Evolutionary conservation across 1,139 yeast genomes (phyloP).

Genomic region (Lodderomyces elongisporus): DNA sequence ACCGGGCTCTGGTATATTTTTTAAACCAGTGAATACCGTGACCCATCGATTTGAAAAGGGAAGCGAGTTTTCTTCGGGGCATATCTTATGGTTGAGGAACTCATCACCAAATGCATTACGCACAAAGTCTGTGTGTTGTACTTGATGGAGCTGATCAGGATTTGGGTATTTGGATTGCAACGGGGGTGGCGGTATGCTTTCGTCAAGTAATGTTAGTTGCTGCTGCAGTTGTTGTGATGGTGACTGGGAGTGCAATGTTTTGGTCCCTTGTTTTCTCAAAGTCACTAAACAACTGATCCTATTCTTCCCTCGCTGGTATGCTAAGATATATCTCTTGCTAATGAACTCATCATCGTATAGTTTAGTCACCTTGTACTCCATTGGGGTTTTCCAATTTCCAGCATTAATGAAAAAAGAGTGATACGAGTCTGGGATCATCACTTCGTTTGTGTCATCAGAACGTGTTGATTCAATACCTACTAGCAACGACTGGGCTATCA

Average conservation of each 20-base stretch:
- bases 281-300: constrained; percentile 30
- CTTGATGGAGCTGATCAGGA: constrained; percentile 24
- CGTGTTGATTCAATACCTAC: constrained; percentile 52
- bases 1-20: constrained; percentile 18
- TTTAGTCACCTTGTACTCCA: constrained; percentile 54
- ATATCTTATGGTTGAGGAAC: constrained; percentile 26
- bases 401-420: constrained; percentile 40
- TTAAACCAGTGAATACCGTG: constrained; percentile 36
- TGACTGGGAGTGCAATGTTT: constrained; percentile 3
- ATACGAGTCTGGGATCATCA: constrained; percentile 32
- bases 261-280: constrained; percentile 18
- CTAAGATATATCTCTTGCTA: constrained; percentile 25
- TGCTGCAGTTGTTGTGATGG: constrained; percentile 5
- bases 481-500: constrained; percentile 65
- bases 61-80: constrained; percentile 32
- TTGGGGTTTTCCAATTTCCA: constrained; percentile 46
- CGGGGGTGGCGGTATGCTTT: constrained; percentile 17
- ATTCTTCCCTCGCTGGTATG: constrained; percentile 25
- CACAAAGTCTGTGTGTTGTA: constrained; percentile 36
- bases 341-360: constrained; percentile 35
- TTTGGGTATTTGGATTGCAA: constrained; percentile 25
- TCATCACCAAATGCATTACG: constrained; percentile 39
- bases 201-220: too few species aligned
- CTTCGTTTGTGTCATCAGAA: constrained; percentile 12
- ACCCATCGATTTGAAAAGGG: constrained; percentile 39